Evolutionary conservation across 2,329 filamentous ascomycete genomes (phyloP).

Genomic region (Verticillium longisporum): DNA sequence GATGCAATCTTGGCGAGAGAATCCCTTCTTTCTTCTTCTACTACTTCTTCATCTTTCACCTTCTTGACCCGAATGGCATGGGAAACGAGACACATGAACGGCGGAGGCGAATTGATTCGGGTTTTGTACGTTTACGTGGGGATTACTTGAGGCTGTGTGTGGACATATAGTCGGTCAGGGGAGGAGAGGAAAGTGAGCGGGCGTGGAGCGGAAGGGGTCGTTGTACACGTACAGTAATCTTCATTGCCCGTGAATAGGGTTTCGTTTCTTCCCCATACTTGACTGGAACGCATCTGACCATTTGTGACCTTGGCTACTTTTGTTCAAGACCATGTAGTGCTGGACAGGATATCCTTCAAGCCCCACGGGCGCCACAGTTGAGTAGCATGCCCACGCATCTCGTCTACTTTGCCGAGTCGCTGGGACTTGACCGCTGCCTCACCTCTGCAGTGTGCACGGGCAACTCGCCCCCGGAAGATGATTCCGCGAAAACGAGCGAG

Average conservation of each 20-base stretch:
- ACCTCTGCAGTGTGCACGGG: neutral
- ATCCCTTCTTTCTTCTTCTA: neutral
- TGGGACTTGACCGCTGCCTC: neutral
- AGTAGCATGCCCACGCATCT: neutral
- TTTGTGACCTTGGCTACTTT: neutral
- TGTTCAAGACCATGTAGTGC: too few relatives aligned
- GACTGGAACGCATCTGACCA: neutral
- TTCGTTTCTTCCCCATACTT: neutral
- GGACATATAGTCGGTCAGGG: neutral
- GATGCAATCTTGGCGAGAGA: neutral
- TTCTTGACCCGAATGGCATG: neutral
- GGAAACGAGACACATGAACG: constrained; percentile 2
- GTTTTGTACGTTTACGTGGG: neutral
- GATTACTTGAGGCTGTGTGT: neutral
- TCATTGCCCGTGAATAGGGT: neutral
- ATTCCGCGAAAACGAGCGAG: neutral
- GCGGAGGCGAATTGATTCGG: neutral
- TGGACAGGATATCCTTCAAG: too few relatives aligned
- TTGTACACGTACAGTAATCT: neutral
- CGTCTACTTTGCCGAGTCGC: neutral
- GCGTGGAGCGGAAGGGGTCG: too few relatives aligned
- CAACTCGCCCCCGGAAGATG: neutral
- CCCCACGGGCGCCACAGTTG: too few relatives aligned
- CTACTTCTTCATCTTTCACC: neutral
- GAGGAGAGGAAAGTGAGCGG: neutral